Evolutionary conservation across 2,329 filamentous ascomycete species (phyloP), one percentile per base, ranked within the genome.

Genomic region (Elsinoe necatrix): DNA sequence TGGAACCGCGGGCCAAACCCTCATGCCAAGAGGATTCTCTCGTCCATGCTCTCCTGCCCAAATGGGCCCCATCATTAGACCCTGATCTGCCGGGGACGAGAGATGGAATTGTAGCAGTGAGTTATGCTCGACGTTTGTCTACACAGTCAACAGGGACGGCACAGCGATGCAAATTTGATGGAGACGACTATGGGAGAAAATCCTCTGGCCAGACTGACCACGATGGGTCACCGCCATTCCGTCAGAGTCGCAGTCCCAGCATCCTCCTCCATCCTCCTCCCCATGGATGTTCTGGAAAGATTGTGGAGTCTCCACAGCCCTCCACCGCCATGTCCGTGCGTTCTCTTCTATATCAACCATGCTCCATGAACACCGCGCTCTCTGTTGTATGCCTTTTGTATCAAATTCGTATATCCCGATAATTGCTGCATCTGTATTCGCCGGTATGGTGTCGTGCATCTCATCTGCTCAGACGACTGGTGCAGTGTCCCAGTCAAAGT

Each of bases 241-340:
- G 16, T 20, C 14, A 50, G 8, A 12, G 5, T 20, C n/a, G 8
- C 27, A 29, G 27, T 29, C 27, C 27, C 4, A 29, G 27, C 27
- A 29, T 29, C 27, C 27, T 29, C n/a, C 18, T 7, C 45, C 27
- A 29, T 29, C 27, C 27, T 29, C n/a, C 18, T 7, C 45, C 27
- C 43, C 25, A 9, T 31, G 25, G 45, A 11, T 34, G 45, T 31
- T 31, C 45, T 50, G 45, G 45, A 31, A 31, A 20, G 23, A 34
- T 31, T 50, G 45, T n/a, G 45, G 45, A 50, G 45, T 31, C 45
- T 50, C 45, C 45, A 50, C 45, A 50, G 45, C 27, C 25, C 27
- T 9, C 25, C 45, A 50, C 27, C n/a, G 27, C 25, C 25, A 50
- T 50, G 45, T 50, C 45, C 45, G 43, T 52, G 48, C 29, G 16